Conservation (phyloP, 2,329 filamentous ascomycete genomes). For the Coniosporium tulheliwenetii region DNA sequence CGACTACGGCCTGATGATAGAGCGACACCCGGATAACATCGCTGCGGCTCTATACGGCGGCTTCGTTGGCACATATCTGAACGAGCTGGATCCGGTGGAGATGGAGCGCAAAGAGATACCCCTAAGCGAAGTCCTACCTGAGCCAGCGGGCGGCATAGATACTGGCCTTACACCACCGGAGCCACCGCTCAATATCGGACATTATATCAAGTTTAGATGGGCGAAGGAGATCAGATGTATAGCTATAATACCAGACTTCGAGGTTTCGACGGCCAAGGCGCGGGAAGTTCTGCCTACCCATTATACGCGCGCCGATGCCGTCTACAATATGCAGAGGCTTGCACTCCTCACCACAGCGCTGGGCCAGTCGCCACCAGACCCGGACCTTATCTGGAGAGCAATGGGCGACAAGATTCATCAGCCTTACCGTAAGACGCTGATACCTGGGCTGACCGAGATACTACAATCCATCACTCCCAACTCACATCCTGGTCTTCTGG, state of each 20-base stretch:
- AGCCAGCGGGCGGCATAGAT: constrained; percentile 79
- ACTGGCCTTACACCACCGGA: constrained; percentile 75
- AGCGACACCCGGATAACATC: constrained; percentile 87
- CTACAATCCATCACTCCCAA: constrained; percentile 80
- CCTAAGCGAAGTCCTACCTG: constrained; percentile 79
- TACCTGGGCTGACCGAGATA: constrained; percentile 82
- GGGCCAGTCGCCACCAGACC: constrained; percentile 76
- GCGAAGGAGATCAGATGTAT: constrained; percentile 90
- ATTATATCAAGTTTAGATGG: constrained; percentile 94
- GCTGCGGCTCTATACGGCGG: constrained; percentile 90
- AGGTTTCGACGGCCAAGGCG: constrained; percentile 86
- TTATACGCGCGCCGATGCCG: constrained; percentile 71
- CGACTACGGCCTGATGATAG: constrained; percentile 94
- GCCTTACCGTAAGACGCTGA: constrained; percentile 80
- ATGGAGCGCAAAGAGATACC: constrained; percentile 86
- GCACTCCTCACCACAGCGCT: constrained; percentile 81
- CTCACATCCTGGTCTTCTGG: constrained; percentile 74
- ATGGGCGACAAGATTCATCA: constrained; percentile 99
- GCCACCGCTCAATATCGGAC: constrained; percentile 83
- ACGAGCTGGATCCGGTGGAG: constrained; percentile 79
- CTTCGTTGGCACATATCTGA: constrained; percentile 92
- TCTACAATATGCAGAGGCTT: constrained; percentile 92
- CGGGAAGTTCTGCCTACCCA: constrained; percentile 66
- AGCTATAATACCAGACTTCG: constrained; percentile 89
- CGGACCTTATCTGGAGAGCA: constrained; percentile 86